Evolutionary conservation across 495 filamentous ascomycete species (phyloP).

Genomic region (Neurospora africana): DNA sequence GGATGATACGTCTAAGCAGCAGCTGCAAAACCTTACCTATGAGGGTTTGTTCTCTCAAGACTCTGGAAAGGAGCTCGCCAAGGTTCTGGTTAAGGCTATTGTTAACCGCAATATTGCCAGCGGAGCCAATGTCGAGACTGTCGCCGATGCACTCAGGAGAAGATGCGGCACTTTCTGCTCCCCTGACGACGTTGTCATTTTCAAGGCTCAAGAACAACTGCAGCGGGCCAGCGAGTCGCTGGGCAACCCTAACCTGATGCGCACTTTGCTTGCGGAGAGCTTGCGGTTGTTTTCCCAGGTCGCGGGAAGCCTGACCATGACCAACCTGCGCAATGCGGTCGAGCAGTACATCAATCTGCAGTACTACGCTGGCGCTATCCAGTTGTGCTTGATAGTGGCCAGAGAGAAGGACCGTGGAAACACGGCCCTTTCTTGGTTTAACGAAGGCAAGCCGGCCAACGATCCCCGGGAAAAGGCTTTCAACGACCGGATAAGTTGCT

Average conservation of each 20-base stretch:
- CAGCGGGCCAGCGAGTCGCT: constrained; percentile 75
- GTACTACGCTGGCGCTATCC: constrained; percentile 94
- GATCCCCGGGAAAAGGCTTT: constrained; percentile 61
- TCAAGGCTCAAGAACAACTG: constrained; percentile 92
- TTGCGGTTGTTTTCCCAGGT: constrained; percentile 81
- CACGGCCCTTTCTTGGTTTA: constrained; percentile 59
- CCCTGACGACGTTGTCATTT: constrained; percentile 89
- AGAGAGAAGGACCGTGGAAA: constrained; percentile 75
- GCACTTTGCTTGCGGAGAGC: constrained; percentile 78
- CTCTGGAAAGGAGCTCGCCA: constrained; percentile 81
- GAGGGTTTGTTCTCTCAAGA: constrained; percentile 71
- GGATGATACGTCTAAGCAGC: constrained; percentile 53
- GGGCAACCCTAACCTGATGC: constrained; percentile 62
- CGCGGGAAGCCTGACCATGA: constrained; percentile 64
- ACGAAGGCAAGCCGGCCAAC: constrained; percentile 41
- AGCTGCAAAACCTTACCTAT: constrained; percentile 68
- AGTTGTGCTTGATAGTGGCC: constrained; percentile 72
- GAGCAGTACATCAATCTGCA: constrained; percentile 65
- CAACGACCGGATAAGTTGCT: constrained; percentile 64
- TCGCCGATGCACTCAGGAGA: constrained; percentile 82
- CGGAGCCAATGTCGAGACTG: constrained; percentile 91
- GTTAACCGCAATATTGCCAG: constrained; percentile 94
- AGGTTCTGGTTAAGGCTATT: constrained; percentile 93
- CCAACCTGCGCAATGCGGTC: constrained; percentile 68
- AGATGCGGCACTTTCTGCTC: constrained; percentile 95